These are phyloP conservation scores for Datura wrightii DNA, from an alignment of 257 asterid genomes.

Conservation along the genomic window DNA sequence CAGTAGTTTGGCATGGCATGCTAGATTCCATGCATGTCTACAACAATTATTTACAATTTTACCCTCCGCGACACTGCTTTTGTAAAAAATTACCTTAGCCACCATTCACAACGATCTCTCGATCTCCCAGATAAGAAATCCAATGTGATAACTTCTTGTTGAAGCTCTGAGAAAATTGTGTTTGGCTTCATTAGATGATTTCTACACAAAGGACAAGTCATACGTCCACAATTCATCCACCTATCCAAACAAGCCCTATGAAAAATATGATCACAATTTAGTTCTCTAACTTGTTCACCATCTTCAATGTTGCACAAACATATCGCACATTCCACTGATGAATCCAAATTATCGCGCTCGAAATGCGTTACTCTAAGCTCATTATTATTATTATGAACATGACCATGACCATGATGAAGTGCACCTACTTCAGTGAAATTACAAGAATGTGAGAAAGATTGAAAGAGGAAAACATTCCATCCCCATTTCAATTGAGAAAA, in stretches of 20 bases:
- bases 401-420: background rate
- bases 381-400: background rate
- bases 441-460: background rate
- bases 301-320: slow-evolving; percentile 33
- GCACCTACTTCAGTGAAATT: too few species aligned
- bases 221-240: slow-evolving; percentile 26
- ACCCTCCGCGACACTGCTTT: background rate
- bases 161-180: background rate
- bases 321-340: slow-evolving; percentile 15
- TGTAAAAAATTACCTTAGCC: slow-evolving; percentile 30
- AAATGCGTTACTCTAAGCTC: background rate
- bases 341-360: background rate
- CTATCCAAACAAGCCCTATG: slow-evolving; percentile 43
- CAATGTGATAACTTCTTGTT: slow-evolving; percentile 2
- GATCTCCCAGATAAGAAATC: slow-evolving; percentile 30
- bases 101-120: slow-evolving; percentile 35
- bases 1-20: too few species aligned
- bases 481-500: slow-evolving; percentile 36
- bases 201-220: slow-evolving; percentile 41
- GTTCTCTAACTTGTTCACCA: slow-evolving; percentile 38
- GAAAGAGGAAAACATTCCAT: slow-evolving; percentile 29
- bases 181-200: slow-evolving; percentile 15
- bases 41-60: background rate
- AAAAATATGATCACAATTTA: slow-evolving; percentile 38
- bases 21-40: too few species aligned